Evolutionary conservation across 164 flowering plant genomes (phyloP), one percentile per base, ranked within the genome.

Genomic region (Aristolochia californica): DNA sequence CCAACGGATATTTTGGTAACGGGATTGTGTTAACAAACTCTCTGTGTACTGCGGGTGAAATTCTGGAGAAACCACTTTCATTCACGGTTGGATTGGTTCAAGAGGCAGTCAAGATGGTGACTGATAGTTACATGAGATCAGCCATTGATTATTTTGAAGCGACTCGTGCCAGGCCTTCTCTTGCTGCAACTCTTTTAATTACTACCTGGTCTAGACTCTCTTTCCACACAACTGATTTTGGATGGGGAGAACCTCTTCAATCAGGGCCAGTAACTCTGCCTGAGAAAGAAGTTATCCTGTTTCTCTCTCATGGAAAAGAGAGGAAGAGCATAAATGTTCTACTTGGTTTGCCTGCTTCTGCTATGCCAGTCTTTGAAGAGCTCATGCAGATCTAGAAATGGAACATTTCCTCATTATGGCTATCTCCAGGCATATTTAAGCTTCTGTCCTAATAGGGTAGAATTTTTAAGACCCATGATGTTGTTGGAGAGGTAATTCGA

Each of bases 251-350:
- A 62, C 91, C 98, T 7, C 17, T 79, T 44, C 58, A 70, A 26
- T 83, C 94, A 0, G 95, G 97, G 4, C 95, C 97, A 0, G 98
- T 85, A 17, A 78, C 76, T 17, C 70, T 91, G 69, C 95, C 97
- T 0, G 94, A 85, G 69, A 91, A 83, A 72, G 97, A 85, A 64
- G 87, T 85, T 22, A 74, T 71, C 57, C 53, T 91, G 61, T 88
- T 91, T 63, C 73, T 91, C 7, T 77, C 95, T 23, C 82, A 82
- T 71, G 90, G 91, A 9, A 69, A 73, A 57, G 86, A 80, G 44
- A 77, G 85, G 72, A 78, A 74, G 62, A 80, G 83, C 70, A 75
- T 87, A 48, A 85, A 85, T 65, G 89, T 91, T 68, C 78, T 88
- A 40, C 67, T 91, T 58, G 98, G 97, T 10, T 70, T 91, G 78